Conservation (phyloP, 345 rosid species). For the Geranium brycei region DNA sequence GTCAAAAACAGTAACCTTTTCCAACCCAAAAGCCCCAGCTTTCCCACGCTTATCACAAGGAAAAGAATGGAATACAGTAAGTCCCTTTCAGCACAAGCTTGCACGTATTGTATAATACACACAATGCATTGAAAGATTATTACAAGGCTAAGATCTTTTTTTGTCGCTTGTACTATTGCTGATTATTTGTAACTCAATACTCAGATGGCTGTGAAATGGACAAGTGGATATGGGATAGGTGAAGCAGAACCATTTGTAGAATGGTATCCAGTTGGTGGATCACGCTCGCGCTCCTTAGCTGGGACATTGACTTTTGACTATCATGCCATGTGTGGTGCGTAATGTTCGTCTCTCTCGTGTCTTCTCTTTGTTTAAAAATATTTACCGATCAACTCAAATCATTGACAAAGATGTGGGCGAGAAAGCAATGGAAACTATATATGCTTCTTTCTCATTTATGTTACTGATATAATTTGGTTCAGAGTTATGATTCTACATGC, state of each 20-base stretch:
- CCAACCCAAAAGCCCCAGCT: constrained; percentile 75
- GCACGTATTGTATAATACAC: too few species aligned
- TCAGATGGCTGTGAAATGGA: constrained; percentile 94
- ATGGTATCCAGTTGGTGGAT: constrained; percentile 46
- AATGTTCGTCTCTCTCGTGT: background rate
- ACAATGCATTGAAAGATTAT: too few species aligned
- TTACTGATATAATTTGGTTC: too few species aligned
- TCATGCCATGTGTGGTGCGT: constrained; percentile 87
- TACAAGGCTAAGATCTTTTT: too few species aligned
- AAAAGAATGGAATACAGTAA: constrained; percentile 82
- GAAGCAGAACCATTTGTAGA: constrained; percentile 73
- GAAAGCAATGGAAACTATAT: too few species aligned
- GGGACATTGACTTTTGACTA: constrained; percentile 62
- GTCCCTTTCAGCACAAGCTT: constrained; percentile 8
- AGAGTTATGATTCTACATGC: too few species aligned
- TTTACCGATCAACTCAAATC: too few species aligned
- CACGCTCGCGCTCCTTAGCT: constrained; percentile 43
- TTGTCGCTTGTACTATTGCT: too few species aligned
- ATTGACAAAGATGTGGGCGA: too few species aligned
- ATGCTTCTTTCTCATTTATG: too few species aligned
- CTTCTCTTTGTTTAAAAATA: background rate
- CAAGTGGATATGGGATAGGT: constrained; percentile 72
- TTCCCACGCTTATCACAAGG: constrained; percentile 90
- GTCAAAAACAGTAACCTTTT: constrained; percentile 48
- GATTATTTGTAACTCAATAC: background rate